Percentiles rank a stretch among this genome's conserved stretches.
These are phyloP conservation scores for Oxytropis ochrocephala DNA, from an alignment of 306 rosid genomes.

Conservation along the genomic window DNA sequence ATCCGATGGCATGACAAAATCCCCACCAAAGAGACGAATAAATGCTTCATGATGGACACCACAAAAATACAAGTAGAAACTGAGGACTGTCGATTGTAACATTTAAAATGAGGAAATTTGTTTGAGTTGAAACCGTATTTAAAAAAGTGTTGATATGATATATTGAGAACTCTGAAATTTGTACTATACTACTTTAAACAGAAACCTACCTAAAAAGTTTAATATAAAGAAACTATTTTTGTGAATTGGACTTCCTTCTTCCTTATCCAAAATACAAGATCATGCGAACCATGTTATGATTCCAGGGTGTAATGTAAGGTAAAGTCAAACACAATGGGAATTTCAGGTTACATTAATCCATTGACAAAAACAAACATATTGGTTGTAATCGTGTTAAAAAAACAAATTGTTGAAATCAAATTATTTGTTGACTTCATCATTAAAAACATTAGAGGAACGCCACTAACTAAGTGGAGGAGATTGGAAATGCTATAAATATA, in stretches of 20 bases:
- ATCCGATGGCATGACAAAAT: no score
- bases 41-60: no score
- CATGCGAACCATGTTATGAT: slow-evolving; percentile 23
- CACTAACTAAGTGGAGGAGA: neutral
- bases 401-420: neutral
- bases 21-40: no score
- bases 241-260: neutral
- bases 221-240: neutral
- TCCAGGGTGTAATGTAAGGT: slow-evolving; percentile 25
- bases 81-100: no score
- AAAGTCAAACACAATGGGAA: no score
- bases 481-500: slow-evolving; percentile 31
- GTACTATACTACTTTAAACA: neutral
- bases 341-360: neutral
- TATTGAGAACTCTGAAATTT: neutral
- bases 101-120: no score
- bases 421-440: neutral
- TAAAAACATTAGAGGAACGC: neutral
- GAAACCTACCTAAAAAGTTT: neutral
- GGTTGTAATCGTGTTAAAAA: neutral
- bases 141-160: neutral
- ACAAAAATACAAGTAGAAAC: no score
- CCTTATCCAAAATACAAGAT: neutral
- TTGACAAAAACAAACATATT: neutral
- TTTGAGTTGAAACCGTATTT: no score